Evolutionary conservation across 441 rosid species (phyloP).

Genomic region (Capsella rubella): DNA sequence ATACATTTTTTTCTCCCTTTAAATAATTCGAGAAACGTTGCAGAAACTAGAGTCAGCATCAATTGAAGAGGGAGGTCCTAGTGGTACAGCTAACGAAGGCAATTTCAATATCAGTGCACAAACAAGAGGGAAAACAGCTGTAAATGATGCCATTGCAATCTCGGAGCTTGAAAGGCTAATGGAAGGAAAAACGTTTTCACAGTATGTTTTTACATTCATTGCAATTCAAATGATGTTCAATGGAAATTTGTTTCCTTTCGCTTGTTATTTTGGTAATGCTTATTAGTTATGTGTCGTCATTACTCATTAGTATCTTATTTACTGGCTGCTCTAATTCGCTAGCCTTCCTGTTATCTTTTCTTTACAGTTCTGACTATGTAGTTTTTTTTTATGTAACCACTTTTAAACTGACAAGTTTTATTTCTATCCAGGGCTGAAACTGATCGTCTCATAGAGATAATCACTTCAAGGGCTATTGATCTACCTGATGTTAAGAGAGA

Average conservation of each 20-base stretch:
- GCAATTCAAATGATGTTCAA: conserved; percentile 19
- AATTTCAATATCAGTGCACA: conserved; percentile 44
- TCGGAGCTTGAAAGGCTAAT: conserved; percentile 77
- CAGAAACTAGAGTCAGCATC: conserved; percentile 32
- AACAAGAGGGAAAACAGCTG: conserved; percentile 39
- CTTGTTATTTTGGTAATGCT: conserved; percentile 24
- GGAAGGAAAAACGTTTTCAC: conserved; percentile 67
- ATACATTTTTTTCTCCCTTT: background rate
- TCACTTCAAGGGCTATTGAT: conserved; percentile 70
- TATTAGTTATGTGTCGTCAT: conserved; percentile 19
- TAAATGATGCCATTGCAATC: conserved; percentile 46
- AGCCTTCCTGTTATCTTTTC: conserved; percentile 9
- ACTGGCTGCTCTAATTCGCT: conserved; percentile 15
- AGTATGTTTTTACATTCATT: conserved; percentile 48
- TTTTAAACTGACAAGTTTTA: conserved; percentile 27
- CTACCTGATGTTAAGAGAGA: conserved; percentile 49
- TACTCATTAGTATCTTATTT: conserved; percentile 6
- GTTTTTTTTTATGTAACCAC: conserved; percentile 9
- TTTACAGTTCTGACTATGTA: conserved; percentile 5
- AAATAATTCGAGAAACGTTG: conserved; percentile 27
- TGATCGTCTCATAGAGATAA: conserved; percentile 62
- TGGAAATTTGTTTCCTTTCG: conserved; percentile 29
- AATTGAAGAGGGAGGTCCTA: conserved; percentile 50
- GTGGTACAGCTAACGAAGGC: conserved; percentile 42
- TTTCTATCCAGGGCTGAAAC: conserved; percentile 67